Evolutionary conservation across 2,329 filamentous ascomycete species (phyloP).

Genomic region (Paracoccidioides lutzii): DNA sequence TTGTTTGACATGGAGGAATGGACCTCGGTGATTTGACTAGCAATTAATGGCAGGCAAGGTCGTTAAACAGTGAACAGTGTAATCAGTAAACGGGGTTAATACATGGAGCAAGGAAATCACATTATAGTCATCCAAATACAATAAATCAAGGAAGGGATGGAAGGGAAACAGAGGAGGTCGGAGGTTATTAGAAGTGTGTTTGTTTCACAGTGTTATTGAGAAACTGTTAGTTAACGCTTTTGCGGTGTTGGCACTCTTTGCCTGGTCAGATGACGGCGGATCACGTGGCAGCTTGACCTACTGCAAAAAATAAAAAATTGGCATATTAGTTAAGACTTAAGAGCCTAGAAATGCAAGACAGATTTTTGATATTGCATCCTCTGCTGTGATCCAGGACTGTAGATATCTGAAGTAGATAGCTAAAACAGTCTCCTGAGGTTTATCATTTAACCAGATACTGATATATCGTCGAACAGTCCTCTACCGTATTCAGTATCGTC

Average conservation of each 20-base stretch:
- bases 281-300: not conserved
- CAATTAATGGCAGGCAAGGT: not conserved
- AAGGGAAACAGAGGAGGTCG: not conserved
- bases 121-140: not conserved
- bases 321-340: not conserved
- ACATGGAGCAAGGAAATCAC: not conserved
- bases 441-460: not conserved
- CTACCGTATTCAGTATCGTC: not conserved
- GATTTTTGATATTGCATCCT: constrained; percentile 1
- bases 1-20: constrained; percentile 27
- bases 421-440: not conserved
- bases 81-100: constrained; percentile 17
- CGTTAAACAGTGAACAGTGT: not conserved
- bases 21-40: constrained; percentile 12
- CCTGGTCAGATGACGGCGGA: not conserved
- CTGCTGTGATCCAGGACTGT: not conserved
- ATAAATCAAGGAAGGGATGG: not conserved
- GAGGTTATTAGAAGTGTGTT: not conserved
- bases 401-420: not conserved
- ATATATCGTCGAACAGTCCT: not conserved
- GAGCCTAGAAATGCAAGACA: not conserved
- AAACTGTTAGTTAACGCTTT: too few species aligned
- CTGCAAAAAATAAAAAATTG: not conserved
- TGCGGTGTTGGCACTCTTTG: constrained; percentile 21
- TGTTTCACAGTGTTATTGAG: too few species aligned